These are phyloP conservation scores for Komagataella pseudopastoris DNA, from an alignment of 805 yeast genomes.

Conservation along the genomic window DNA sequence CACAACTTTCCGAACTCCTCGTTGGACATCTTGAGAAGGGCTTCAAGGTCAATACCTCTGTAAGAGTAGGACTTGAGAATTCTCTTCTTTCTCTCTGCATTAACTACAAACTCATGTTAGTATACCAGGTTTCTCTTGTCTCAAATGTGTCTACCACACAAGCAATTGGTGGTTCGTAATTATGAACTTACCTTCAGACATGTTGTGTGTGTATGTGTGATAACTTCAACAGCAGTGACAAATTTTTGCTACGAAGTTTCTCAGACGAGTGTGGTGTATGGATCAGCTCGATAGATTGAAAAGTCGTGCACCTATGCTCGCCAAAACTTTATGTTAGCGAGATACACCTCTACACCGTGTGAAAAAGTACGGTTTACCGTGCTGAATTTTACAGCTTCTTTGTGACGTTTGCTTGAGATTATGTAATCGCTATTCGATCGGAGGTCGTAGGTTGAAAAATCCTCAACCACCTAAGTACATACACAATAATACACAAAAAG, in stretches of 20 bases:
- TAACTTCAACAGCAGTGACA: neutral
- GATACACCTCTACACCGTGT: neutral
- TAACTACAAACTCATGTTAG: conserved; percentile 10
- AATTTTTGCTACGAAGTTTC: neutral
- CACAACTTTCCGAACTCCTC: conserved; percentile 96
- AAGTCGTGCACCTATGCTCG: conserved; percentile 1
- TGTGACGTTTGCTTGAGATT: neutral
- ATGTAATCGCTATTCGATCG: neutral
- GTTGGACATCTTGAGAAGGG: conserved; percentile 84
- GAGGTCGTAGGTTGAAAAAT: neutral
- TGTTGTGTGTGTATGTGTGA: conserved; percentile 5
- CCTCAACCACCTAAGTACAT: neutral
- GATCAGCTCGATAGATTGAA: neutral
- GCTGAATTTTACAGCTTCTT: neutral
- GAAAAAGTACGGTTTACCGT: neutral
- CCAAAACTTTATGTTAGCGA: conserved; percentile 1
- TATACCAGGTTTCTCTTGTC: conserved; percentile 3
- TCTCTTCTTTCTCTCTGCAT: conserved; percentile 66
- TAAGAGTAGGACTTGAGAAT: conserved; percentile 90
- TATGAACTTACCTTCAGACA: conserved; percentile 14
- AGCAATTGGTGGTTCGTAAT: neutral
- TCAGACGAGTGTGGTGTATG: neutral
- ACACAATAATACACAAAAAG: neutral
- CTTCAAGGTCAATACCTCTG: conserved; percentile 97
- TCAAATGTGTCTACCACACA: neutral